Conservation (phyloP, 2,329 filamentous ascomycete genomes). For the Fusarium compactum region DNA sequence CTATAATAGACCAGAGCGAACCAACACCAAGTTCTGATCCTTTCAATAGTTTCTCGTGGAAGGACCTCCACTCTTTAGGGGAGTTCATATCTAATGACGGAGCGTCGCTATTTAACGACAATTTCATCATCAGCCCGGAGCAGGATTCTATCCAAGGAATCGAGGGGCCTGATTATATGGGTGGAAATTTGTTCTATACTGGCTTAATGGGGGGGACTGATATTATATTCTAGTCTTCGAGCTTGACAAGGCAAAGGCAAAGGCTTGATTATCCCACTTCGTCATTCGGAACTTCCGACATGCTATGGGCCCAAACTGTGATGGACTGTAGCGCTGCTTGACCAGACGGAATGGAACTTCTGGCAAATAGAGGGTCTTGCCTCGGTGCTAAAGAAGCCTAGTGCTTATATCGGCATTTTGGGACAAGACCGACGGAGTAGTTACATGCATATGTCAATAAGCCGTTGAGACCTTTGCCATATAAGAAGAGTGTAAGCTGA, state of each 20-base stretch:
- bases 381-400: neutral
- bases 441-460: neutral
- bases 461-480: neutral
- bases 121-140: slow-evolving; percentile 27
- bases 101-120: slow-evolving; percentile 28
- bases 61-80: slow-evolving; percentile 69
- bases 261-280: too few relatives aligned
- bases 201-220: neutral
- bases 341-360: neutral
- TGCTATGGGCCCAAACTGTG: neutral
- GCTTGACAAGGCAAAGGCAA: neutral
- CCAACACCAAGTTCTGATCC: slow-evolving; percentile 55
- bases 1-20: slow-evolving; percentile 3
- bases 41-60: slow-evolving; percentile 71
- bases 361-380: neutral
- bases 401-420: neutral
- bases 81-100: slow-evolving; percentile 59
- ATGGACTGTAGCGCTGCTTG: neutral
- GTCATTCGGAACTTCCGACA: neutral
- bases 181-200: slow-evolving; percentile 9
- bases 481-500: neutral
- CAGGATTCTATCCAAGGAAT: slow-evolving; percentile 29
- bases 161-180: slow-evolving; percentile 10
- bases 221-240: slow-evolving; percentile 15
- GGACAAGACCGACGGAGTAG: neutral